Percentiles rank a stretch among this genome's conserved stretches.
These are phyloP conservation scores for Hypoxylon sp. DNA, from an alignment of 2,329 filamentous ascomycete genomes.

Conservation along the genomic window DNA sequence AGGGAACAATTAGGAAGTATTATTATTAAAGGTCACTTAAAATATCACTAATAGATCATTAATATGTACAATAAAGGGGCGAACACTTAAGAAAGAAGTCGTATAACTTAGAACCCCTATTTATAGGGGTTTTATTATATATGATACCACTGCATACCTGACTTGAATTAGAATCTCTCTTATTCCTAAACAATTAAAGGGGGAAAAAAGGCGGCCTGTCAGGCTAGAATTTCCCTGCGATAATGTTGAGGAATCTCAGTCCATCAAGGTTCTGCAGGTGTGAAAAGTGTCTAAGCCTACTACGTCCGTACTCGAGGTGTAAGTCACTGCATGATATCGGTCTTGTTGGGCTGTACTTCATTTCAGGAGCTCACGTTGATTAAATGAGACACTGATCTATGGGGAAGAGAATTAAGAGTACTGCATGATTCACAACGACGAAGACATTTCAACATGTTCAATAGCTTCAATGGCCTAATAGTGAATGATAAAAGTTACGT, in stretches of 20 bases:
- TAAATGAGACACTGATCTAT: constrained; percentile 1
- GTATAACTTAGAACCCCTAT: no score
- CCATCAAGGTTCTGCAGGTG: background rate
- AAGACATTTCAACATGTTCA: background rate
- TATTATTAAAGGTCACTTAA: no score
- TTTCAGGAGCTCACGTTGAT: background rate
- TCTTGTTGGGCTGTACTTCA: background rate
- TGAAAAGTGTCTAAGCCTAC: background rate
- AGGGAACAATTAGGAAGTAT: no score
- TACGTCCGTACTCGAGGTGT: background rate
- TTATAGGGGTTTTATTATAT: no score
- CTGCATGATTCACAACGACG: background rate
- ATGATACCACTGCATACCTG: no score
- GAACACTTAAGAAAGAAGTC: no score
- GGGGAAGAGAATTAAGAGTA: background rate
- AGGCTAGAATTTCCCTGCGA: background rate
- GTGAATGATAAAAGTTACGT: background rate
- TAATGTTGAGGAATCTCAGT: background rate
- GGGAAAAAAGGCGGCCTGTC: no score
- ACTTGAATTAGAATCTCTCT: no score
- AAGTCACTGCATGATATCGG: background rate
- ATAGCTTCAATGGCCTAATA: background rate
- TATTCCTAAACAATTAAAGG: no score
- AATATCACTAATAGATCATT: no score
- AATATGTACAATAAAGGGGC: no score